Base-by-base conservation (phyloP, 305 asterid genomes). In the Fraxinus dipetala region DNA sequence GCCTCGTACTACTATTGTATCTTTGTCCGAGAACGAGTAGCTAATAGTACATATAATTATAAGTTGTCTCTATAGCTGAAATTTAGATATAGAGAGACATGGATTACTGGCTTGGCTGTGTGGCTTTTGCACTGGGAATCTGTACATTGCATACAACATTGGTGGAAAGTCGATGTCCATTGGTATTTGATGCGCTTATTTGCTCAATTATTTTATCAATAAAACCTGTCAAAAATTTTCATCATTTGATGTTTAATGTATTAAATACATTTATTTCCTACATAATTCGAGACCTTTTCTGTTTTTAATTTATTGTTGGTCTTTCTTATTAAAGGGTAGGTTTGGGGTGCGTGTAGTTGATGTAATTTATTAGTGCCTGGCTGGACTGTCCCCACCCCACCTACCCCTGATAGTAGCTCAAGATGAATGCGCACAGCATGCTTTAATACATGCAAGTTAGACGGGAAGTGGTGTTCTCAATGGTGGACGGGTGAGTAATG, bases 31-130 rank as follows among this genome's bases (percentile, higher is more conserved):
- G 88, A 85, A 75, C 14, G 82, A 76, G 76, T 86, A 86, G 93
- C 59, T 85, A 81, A 86, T 45, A 72, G 30, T 86, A 65, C 87
- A 86, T 84, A 84, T 75, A 82, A 84, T 81, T 83, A 80, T 72
- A 78, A 76, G 14, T 43, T 74, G 88, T 80, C 84, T 79, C 79
- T 59, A 28, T 84, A 76, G 86, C 82, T 83, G 83, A 84, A 72
- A 80, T 65, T 81, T 82, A 82, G 88, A 81, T 59, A 72, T 72
- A 76, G 81, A 81, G 26, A 48, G 72, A 83, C 84, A 72, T 83
- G 78, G 14, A 87, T 69, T 69, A 30, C 75, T 70, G 75, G 75
- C 40, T 31, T 31, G 40, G 40, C 22, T 70, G 43, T 30, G 73
- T 24, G 72, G 16, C n/a, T 31, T 70, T 70, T 70, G 75, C 24